Evolutionary conservation across 2,329 filamentous ascomycete species (phyloP), one percentile per base, ranked within the genome.

Genomic region (Penicillium sp.): DNA sequence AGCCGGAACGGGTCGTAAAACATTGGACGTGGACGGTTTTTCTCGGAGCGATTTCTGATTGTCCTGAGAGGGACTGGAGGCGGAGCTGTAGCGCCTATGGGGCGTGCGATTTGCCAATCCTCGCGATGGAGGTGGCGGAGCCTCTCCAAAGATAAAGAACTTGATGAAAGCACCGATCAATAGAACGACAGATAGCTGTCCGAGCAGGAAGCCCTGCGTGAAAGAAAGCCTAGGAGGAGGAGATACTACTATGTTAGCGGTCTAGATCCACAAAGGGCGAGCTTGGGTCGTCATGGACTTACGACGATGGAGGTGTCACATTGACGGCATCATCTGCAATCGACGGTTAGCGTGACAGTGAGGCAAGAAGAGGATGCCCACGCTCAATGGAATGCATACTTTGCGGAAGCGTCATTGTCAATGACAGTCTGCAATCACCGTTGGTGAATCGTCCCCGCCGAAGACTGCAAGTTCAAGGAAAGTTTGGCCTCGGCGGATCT

Each of bases 61-160:
- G 63, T 55, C 67, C 61, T 62, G 66, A 52, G 65, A 64, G 9
- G 65, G 59, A 34, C 60, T 68, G 58, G 71, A 73, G 51, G 81
- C 82, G 38, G 88, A 78, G 39, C 87, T 78, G 12, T 86, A 87
- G 51, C 85, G 82, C 66, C 84, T 83, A 70, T 95, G 88, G 26
- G 88, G 82, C 57, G 85, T 84, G 49, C 86, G 88, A 56, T 86
- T 82, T 38, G 86, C 75, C 6, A 88, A 78, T 9, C 89, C 88
- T 18, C 86, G 88, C 46, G 85, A 83, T 54, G 95, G 90, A 52
- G 89, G 79, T 1, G 87, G 89, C 1, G 90, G 89, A 4, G 89
- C 83, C 65, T 97, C 93, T 60, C 93, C 93, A 66, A 98, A 97
- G 65, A 98, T 97, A 80, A 98, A 98, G 81, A 96, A 98, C 68